A percentile compares a stretch with the other conserved stretches of the same genome.
Evolutionary conservation across 352 stramenopile species (phyloP).

Genomic region (Lagenidium sp.): DNA sequence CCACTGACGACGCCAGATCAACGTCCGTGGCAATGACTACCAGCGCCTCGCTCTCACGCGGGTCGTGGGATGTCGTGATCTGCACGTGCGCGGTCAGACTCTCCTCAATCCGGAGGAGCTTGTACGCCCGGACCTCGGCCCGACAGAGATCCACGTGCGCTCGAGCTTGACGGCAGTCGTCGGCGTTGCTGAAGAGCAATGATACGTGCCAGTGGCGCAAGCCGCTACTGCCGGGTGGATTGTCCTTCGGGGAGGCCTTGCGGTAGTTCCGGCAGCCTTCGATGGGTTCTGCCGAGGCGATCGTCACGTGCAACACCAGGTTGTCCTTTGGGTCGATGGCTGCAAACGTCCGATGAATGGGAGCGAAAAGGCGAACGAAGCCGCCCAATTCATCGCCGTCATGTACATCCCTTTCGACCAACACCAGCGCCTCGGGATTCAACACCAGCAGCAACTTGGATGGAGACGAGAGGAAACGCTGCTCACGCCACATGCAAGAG

Average conservation of each 20-base stretch:
- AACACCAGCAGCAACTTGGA: constrained; percentile 56
- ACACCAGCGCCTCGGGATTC: constrained; percentile 62
- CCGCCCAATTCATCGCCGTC: constrained; percentile 20
- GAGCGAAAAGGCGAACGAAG: constrained; percentile 52
- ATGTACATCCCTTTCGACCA: constrained; percentile 36
- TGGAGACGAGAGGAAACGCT: constrained; percentile 57
- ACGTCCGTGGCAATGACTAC: constrained; percentile 8
- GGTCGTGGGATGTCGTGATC: constrained; percentile 34
- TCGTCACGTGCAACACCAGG: constrained; percentile 54
- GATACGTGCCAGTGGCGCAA: constrained; percentile 53
- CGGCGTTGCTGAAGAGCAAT: constrained; percentile 45
- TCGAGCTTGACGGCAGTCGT: constrained; percentile 61
- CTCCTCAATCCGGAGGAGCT: constrained; percentile 67
- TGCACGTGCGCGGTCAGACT: constrained; percentile 53
- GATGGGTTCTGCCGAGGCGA: constrained; percentile 44
- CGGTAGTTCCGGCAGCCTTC: constrained; percentile 50
- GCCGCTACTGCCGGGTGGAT: constrained; percentile 5
- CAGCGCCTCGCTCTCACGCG: constrained; percentile 16
- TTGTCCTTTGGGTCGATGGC: constrained; percentile 61
- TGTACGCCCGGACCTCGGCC: constrained; percentile 69
- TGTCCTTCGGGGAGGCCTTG: constrained; percentile 26
- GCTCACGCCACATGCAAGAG: constrained; percentile 65
- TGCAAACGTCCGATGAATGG: constrained; percentile 66
- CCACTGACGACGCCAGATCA: too few relatives aligned
- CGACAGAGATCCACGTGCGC: constrained; percentile 63